These are phyloP conservation scores for Pseudogymnoascus sp. DNA, from an alignment of 2,329 filamentous ascomycete species.

Conservation along the genomic window DNA sequence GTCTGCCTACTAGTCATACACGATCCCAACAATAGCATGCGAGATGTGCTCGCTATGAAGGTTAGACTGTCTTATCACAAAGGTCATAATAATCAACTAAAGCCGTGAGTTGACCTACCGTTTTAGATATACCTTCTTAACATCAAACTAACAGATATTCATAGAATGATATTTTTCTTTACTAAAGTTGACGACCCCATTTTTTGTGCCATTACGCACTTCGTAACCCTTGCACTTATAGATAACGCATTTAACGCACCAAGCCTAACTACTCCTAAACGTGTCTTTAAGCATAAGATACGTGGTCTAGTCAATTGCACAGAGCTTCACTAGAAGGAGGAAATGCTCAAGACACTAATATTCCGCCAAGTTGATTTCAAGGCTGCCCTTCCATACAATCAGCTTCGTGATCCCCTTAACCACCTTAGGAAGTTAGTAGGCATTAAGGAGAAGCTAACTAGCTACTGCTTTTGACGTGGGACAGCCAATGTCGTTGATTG, in stretches of 20 bases:
- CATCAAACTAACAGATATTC: conserved; percentile 12
- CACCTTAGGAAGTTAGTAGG: conserved; percentile 12
- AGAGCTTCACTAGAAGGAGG: neutral
- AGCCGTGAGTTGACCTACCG: conserved; percentile 15
- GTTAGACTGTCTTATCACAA: conserved; percentile 17
- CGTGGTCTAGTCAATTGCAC: conserved; percentile 4
- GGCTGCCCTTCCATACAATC: conserved; percentile 6
- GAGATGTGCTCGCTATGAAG: conserved; percentile 5
- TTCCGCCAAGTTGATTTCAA: conserved; percentile 2
- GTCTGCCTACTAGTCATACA: too few species aligned
- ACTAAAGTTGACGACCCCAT: conserved; percentile 17
- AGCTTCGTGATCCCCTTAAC: conserved; percentile 12
- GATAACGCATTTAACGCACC: conserved; percentile 15
- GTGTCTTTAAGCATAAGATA: conserved; percentile 16
- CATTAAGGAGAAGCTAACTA: conserved; percentile 17
- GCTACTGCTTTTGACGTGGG: conserved; percentile 19
- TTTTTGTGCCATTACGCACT: conserved; percentile 17
- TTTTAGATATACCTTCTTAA: neutral
- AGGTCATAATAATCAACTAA: conserved; percentile 15
- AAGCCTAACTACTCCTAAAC: conserved; percentile 13
- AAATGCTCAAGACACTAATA: conserved; percentile 9
- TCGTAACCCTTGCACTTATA: conserved; percentile 15
- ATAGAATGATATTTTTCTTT: conserved; percentile 19
- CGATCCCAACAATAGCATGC: conserved; percentile 7
- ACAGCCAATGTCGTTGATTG: conserved; percentile 19